These are phyloP conservation scores for Rhamnella rubrinervis DNA, from an alignment of 331 rosid species.

Conservation along the genomic window DNA sequence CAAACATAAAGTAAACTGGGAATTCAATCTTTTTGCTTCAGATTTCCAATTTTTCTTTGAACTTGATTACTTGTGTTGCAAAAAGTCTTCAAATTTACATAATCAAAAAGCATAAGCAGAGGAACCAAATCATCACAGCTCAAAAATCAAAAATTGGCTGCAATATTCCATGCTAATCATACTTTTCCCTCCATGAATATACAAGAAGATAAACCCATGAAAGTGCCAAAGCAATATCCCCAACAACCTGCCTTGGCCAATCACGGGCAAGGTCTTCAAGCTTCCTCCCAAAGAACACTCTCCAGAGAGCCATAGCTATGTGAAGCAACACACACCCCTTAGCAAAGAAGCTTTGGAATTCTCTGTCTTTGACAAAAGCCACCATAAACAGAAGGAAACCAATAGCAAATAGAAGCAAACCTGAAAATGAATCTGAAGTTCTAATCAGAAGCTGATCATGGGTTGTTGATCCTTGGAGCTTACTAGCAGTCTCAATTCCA, in stretches of 20 bases:
- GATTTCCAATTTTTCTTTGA: background rate
- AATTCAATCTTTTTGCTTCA: background rate
- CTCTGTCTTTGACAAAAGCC: constrained; percentile 71
- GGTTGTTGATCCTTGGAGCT: constrained; percentile 88
- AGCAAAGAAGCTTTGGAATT: constrained; percentile 88
- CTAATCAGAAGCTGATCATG: constrained; percentile 68
- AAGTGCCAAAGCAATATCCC: constrained; percentile 70
- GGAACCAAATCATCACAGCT: constrained; percentile 12
- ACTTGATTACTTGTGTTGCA: too few species aligned
- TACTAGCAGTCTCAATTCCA: constrained; percentile 66
- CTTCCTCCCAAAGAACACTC: constrained; percentile 62
- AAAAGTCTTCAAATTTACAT: background rate
- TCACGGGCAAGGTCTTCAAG: constrained; percentile 63
- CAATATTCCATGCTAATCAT: constrained; percentile 44
- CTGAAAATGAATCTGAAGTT: constrained; percentile 88
- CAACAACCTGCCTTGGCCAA: constrained; percentile 72
- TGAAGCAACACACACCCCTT: constrained; percentile 86
- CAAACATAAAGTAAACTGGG: background rate
- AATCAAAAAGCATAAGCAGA: background rate
- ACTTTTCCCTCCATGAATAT: constrained; percentile 85
- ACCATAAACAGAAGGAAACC: constrained; percentile 83
- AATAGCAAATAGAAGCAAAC: constrained; percentile 63
- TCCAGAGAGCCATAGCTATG: constrained; percentile 81
- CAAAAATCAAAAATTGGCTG: too few species aligned
- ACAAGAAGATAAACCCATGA: constrained; percentile 80